A percentile compares a stretch with the other conserved stretches of the same genome.
Conservation (phyloP, 192 early-diverging fungal genomes). For the Coemansia sp. region DNA sequence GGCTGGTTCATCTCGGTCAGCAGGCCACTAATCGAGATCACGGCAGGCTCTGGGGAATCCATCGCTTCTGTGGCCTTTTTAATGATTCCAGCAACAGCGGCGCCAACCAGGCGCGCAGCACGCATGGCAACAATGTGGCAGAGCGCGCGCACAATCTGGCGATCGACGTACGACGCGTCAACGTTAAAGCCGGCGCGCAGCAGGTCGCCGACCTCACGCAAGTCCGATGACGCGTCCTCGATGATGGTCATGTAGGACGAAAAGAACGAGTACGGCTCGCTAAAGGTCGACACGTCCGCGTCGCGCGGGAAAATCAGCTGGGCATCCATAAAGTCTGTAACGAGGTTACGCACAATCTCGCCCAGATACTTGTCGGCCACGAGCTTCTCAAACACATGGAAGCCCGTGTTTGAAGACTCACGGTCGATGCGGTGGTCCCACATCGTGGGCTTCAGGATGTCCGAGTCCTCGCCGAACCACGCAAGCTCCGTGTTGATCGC, state of each 20-base stretch:
- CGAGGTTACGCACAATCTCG: slow-evolving; percentile 79
- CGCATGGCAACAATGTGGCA: slow-evolving; percentile 82
- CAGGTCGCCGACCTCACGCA: slow-evolving; percentile 64
- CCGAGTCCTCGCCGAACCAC: slow-evolving; percentile 70
- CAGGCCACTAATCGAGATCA: slow-evolving; percentile 43
- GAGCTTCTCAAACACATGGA: slow-evolving; percentile 90
- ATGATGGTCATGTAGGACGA: slow-evolving; percentile 76
- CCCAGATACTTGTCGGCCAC: slow-evolving; percentile 95
- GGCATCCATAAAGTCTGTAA: slow-evolving; percentile 81
- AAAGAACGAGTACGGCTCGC: slow-evolving; percentile 70
- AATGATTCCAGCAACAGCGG: slow-evolving; percentile 57
- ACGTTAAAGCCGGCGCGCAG: slow-evolving; percentile 71
- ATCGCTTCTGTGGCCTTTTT: slow-evolving; percentile 21
- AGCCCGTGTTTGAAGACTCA: slow-evolving; percentile 73
- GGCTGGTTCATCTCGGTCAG: slow-evolving; percentile 52
- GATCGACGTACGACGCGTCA: slow-evolving; percentile 67
- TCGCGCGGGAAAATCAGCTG: slow-evolving; percentile 67
- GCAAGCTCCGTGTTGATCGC: slow-evolving; percentile 97
- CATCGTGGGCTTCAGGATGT: slow-evolving; percentile 68
- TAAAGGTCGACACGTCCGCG: slow-evolving; percentile 51
- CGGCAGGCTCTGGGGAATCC: slow-evolving; percentile 7
- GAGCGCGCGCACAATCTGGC: slow-evolving; percentile 75
- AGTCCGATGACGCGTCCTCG: slow-evolving; percentile 63
- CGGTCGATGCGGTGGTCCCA: slow-evolving; percentile 85
- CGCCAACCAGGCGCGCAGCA: slow-evolving; percentile 78